These are phyloP conservation scores for Dryas alaskensis DNA, from an alignment of 306 rosid genomes.

Conservation along the genomic window DNA sequence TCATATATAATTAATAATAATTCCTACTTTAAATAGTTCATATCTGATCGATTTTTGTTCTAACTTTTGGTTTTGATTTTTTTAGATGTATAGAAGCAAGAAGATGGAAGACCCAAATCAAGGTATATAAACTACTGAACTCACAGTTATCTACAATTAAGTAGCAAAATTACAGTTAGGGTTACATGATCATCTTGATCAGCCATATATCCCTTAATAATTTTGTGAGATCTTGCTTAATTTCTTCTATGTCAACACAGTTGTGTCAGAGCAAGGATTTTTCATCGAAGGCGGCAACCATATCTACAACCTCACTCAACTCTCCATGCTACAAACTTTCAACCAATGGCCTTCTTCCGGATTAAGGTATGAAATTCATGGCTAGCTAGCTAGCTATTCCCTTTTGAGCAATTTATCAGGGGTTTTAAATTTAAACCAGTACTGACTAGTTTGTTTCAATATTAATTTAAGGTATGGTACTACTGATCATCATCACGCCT, in stretches of 20 bases:
- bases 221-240: conserved; percentile 2
- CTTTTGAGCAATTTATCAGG: neutral
- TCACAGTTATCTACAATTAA: neutral
- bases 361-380: conserved; percentile 25
- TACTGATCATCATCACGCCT: neutral
- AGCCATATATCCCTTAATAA: neutral
- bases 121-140: conserved; percentile 15
- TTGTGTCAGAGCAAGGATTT: conserved; percentile 32
- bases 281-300: conserved; percentile 35
- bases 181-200: neutral
- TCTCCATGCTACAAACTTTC: conserved; percentile 41
- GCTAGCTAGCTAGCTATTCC: neutral
- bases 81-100: conserved; percentile 50
- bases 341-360: conserved; percentile 35
- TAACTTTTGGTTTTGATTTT: conserved; percentile 6
- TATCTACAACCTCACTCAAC: conserved; percentile 40
- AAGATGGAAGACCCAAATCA: conserved; percentile 41
- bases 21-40: neutral
- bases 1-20: too few relatives aligned
- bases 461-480: conserved; percentile 12
- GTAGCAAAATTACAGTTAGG: neutral
- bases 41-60: neutral
- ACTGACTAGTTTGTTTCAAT: neutral
- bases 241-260: conserved; percentile 5
- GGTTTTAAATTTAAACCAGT: neutral